phyloP scores from a whole-genome alignment of 106 monocot genomes.

The Dendrobium chrysotoxum region DNA sequence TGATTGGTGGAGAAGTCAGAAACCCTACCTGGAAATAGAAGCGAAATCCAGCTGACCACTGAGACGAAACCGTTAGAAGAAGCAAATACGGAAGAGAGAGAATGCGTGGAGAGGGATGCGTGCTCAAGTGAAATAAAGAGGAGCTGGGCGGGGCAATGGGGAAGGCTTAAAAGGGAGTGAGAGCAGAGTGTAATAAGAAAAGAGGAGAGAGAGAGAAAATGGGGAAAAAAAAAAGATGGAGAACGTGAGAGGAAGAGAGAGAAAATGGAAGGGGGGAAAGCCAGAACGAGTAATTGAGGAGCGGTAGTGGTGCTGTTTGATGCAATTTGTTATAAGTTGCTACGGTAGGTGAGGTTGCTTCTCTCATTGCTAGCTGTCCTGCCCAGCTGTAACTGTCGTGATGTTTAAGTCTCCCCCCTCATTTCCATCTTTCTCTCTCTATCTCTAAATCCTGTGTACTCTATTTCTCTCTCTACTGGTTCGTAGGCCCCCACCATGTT shows the following conservation, averaged over 20 bases:
- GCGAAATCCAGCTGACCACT: constrained; percentile 3
- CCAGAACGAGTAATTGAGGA: background rate
- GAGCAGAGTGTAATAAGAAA: background rate
- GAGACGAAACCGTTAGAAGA: constrained; percentile 5
- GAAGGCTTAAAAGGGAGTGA: constrained; percentile 1
- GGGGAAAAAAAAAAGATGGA: background rate
- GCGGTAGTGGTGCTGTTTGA: constrained; percentile 3
- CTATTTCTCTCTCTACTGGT: background rate
- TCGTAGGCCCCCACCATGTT: constrained; percentile 7
- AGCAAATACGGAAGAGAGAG: background rate
- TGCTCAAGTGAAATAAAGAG: background rate
- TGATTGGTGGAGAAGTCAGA: background rate
- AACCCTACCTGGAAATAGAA: constrained; percentile 4
- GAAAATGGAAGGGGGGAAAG: background rate
- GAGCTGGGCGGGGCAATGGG: constrained; percentile 8
- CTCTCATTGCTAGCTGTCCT: constrained; percentile 66
- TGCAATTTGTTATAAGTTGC: constrained; percentile 4
- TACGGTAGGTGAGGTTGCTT: constrained; percentile 41
- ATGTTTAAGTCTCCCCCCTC: constrained; percentile 32
- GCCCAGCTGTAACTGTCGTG: constrained; percentile 41
- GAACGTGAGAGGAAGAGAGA: background rate
- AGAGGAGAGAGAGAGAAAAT: background rate
- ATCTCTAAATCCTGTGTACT: background rate
- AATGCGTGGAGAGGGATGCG: background rate
- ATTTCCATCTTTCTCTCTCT: background rate